Evolutionary conservation across 2,329 filamentous ascomycete species (phyloP), one percentile per base, ranked within the genome.

Genomic region (Diaporthe aspalathi): DNA sequence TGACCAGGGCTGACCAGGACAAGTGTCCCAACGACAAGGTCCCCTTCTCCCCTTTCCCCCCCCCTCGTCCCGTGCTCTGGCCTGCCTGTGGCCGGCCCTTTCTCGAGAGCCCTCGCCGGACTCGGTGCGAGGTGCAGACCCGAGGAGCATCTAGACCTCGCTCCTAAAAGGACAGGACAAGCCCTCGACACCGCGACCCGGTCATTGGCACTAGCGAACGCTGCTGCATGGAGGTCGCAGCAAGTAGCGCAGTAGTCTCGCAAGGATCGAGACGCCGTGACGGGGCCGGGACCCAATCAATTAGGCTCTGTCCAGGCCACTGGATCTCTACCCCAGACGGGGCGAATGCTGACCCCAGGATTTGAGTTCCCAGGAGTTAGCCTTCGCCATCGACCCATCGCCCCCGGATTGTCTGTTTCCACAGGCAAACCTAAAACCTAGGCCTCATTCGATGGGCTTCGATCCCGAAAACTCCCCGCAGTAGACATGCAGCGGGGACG

Each of bases 321-420:
- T 56, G 66, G 32, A 49, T 68, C 22, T 68, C 17, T 57, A 68
- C 66, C 66, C 66, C 66, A 57, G 66, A 68, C 43, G 38, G 60
- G 60, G 60, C 60, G 60, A 63, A 49, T 49, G 60, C 49, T 35
- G 27, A 68, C 53, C 66, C 66, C 66, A 68, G 66, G n/a, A 35
- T 40, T 40, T 49, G 52, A n/a, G 14, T 49, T 50, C 66, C 66
- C 53, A 38, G 35, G 56, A 60, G 67, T 68, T 68, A 68, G 67
- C 45, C 67, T 68, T 68, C 17, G 53, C 45, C 43, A n/a, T 9
- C 17, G 53, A 57, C 66, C 66, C 67, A 57, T 68, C 43, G 67
- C 53, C 53, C 67, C 67, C 53, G 56, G 67, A 52, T 40, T 60
- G 7, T 49, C 60, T 65, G 60, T 65, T 65, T 38, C 60, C 29